Base-by-base conservation (phyloP, 305 asterid genomes). In the Ajuga reptans region DNA sequence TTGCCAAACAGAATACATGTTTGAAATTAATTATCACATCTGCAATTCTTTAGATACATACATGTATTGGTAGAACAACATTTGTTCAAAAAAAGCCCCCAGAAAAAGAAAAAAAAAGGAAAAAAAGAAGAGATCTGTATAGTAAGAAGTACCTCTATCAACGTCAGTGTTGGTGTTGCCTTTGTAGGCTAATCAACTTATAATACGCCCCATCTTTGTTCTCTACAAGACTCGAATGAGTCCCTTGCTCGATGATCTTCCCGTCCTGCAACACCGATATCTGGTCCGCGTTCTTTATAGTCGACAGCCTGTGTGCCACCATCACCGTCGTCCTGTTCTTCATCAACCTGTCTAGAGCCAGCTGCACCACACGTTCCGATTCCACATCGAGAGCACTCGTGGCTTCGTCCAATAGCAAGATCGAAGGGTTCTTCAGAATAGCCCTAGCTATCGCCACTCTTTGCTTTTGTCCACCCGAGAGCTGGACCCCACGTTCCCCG, bases 391-490 rank as follows among this genome's bases (percentile, higher is more conserved):
- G 85, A 4, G 95, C 91, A 5, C 95, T 87, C 0, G 95, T 85
- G 0, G 91, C 95, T 68, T 87, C 95, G 9, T 87, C 95, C 78
- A 87, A 42, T 47, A 87, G 76, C 71, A 87, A 72, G 76, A 87
- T 85, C 0, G 87, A 72, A 11, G 95, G 95, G 79, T 85, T 82
- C 77, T 84, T 87, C 6, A 87, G 52, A 12, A 87, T 78, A 29
- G 95, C 95, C 6, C 95, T 80, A 4, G 95, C 95, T 16, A 87
- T 87, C 43, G 95, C 95, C 11, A 87, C 89, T 64, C 91, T 78
- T 59, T 87, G 95, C 84, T 85, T 85, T 72, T 85, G 95, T 17
- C 95, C 95, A 7, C 95, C 89, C 0, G 91, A 87, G 21, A 87
- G 89, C 43, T 85, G 95, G 10, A 87, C 86, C 39, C 95, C 91